These are phyloP conservation scores for Nicotiana tomentosiformis DNA, from an alignment of 257 asterid genomes.

Conservation along the genomic window DNA sequence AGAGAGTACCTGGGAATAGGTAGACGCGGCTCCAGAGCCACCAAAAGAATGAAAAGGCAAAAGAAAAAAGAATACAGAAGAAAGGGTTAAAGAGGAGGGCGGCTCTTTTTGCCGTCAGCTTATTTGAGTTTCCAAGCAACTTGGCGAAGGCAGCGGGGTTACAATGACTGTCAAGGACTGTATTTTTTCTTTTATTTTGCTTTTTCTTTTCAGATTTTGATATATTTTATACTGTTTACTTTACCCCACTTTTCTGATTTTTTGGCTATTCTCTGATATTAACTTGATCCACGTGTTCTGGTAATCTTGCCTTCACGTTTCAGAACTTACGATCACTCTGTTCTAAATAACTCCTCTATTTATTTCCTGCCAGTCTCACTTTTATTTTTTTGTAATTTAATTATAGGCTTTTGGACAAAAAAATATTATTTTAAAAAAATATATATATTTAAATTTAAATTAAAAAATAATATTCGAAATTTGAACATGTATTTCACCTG, in stretches of 20 bases:
- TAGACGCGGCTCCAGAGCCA: slow-evolving; percentile 19
- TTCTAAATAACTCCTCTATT: too few species aligned
- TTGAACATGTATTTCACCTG: too few species aligned
- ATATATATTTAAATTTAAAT: too few species aligned
- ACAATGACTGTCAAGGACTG: slow-evolving; percentile 15
- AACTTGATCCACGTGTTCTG: slow-evolving; percentile 35
- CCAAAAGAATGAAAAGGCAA: slow-evolving; percentile 27
- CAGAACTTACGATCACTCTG: neutral
- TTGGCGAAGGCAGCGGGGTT: slow-evolving; percentile 18
- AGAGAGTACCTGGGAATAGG: slow-evolving; percentile 26
- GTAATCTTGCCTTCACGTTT: slow-evolving; percentile 10
- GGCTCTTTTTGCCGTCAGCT: slow-evolving; percentile 41
- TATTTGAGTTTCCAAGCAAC: slow-evolving; percentile 48
- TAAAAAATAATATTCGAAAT: too few species aligned
- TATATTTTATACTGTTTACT: neutral
- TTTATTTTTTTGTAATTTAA: neutral
- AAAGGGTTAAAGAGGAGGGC: slow-evolving; percentile 48
- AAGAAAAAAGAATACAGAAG: slow-evolving; percentile 20
- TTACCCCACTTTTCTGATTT: slow-evolving; percentile 9
- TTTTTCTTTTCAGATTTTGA: neutral
- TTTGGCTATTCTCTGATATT: slow-evolving; percentile 18
- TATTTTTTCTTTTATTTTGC: neutral
- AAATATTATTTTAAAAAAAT: too few species aligned
- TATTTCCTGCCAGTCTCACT: neutral
- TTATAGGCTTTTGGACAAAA: too few species aligned